These are phyloP conservation scores for Licmophora abbreviata DNA, from an alignment of 108 stramenopile genomes.

Conservation along the genomic window DNA sequence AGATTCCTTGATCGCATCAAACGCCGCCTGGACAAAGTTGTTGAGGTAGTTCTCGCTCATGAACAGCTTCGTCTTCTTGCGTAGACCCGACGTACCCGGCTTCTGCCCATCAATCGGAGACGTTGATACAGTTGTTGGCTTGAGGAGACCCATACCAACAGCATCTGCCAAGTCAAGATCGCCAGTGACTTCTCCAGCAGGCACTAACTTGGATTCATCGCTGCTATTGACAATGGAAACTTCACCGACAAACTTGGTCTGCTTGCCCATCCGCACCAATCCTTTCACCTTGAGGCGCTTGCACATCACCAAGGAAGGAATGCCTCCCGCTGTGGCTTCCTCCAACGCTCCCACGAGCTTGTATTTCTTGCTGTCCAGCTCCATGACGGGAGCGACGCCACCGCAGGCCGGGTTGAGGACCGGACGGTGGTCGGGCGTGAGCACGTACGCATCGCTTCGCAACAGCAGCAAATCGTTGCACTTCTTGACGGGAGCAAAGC, in stretches of 20 bases:
- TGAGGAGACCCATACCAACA: constrained; percentile 80
- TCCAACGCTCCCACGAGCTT: constrained; percentile 93
- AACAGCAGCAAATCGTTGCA: constrained; percentile 95
- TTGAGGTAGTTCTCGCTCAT: constrained; percentile 91
- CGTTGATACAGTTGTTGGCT: constrained; percentile 65
- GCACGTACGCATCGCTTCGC: constrained; percentile 93
- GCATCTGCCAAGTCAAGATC: constrained; percentile 82
- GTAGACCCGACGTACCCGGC: constrained; percentile 99
- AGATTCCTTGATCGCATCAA: constrained; percentile 82
- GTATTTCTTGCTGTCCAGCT: constrained; percentile 93
- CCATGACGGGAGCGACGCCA: constrained; percentile 80
- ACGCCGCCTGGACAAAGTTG: constrained; percentile 97
- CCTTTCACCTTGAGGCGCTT: constrained; percentile 87
- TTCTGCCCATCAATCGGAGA: constrained; percentile 95
- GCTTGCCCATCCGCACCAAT: constrained; percentile 72
- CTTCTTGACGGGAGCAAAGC: constrained; percentile 99
- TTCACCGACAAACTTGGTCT: constrained; percentile 83
- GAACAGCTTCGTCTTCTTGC: constrained; percentile 98
- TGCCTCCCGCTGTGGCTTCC: constrained; percentile 72
- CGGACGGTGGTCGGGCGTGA: constrained; percentile 76
- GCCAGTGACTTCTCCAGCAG: constrained; percentile 74
- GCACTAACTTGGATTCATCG: constrained; percentile 87
- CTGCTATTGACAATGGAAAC: constrained; percentile 83
- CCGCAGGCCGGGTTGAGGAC: constrained; percentile 84
- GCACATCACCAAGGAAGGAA: constrained; percentile 91